These are phyloP conservation scores for Geotrichum ghanense DNA, from an alignment of 805 yeast species.

Conservation along the genomic window DNA sequence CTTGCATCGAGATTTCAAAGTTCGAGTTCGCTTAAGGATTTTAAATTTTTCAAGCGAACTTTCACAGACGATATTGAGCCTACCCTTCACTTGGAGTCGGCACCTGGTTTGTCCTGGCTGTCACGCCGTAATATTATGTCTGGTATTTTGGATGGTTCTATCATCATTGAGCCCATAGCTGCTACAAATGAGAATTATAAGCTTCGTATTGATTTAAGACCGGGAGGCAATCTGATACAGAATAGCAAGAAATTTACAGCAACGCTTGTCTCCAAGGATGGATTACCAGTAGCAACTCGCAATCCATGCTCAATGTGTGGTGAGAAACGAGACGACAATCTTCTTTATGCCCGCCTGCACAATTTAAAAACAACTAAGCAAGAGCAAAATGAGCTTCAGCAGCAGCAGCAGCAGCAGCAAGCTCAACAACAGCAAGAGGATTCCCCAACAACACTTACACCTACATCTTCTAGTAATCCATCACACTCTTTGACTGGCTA, in stretches of 20 bases:
- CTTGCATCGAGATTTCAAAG: constrained; percentile 6
- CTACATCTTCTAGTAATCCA: background rate
- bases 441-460: background rate
- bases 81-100: constrained; percentile 47
- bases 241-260: constrained; percentile 19
- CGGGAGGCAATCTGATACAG: background rate
- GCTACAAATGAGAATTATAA: constrained; percentile 68
- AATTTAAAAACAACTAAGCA: constrained; percentile 37
- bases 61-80: constrained; percentile 75
- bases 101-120: constrained; percentile 55
- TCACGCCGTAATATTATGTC: constrained; percentile 50
- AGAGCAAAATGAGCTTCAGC: constrained; percentile 8
- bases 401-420: constrained; percentile 2
- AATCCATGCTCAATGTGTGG: constrained; percentile 80
- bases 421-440: background rate
- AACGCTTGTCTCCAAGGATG: constrained; percentile 30
- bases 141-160: constrained; percentile 67
- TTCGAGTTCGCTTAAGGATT: constrained; percentile 30
- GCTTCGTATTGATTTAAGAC: background rate
- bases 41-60: constrained; percentile 51
- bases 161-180: constrained; percentile 75
- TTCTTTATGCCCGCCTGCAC: constrained; percentile 72
- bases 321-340: constrained; percentile 55
- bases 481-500: constrained; percentile 24
- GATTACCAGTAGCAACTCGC: constrained; percentile 63